These are phyloP conservation scores for Aspergillus floridensis DNA, from an alignment of 2,329 filamentous ascomycete genomes.

Conservation along the genomic window DNA sequence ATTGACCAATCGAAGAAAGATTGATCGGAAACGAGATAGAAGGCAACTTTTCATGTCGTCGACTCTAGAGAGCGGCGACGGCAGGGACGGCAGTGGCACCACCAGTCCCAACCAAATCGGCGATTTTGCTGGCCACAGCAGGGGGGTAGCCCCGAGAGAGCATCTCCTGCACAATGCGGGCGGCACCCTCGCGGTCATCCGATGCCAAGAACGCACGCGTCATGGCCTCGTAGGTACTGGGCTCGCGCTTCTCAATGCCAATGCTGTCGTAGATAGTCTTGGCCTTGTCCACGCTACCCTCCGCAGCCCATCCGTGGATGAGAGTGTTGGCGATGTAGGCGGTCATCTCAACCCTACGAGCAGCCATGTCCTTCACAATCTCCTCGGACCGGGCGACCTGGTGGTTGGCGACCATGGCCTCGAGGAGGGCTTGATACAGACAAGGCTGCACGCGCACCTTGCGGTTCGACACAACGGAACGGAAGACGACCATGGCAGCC, in stretches of 20 bases:
- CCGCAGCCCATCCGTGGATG: conserved; percentile 92
- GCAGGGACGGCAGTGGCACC: conserved; percentile 24
- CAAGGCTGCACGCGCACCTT: conserved; percentile 73
- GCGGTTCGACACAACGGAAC: conserved; percentile 68
- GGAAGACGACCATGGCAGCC: conserved; percentile 77
- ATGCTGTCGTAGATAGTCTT: conserved; percentile 77
- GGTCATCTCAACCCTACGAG: conserved; percentile 75
- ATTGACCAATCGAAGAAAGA: conserved; percentile 11
- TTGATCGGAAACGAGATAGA: conserved; percentile 10
- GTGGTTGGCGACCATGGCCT: conserved; percentile 95
- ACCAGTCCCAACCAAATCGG: conserved; percentile 70
- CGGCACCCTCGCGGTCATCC: conserved; percentile 71
- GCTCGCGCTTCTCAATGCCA: conserved; percentile 75
- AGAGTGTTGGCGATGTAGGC: conserved; percentile 98
- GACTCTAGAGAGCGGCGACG: conserved; percentile 24
- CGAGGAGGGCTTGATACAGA: conserved; percentile 94
- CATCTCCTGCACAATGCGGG: conserved; percentile 83
- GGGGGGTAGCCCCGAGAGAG: conserved; percentile 83
- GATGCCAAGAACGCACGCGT: conserved; percentile 85
- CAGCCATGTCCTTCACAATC: conserved; percentile 72
- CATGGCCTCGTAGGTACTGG: conserved; percentile 98
- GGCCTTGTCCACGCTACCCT: conserved; percentile 76
- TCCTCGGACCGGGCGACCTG: conserved; percentile 72
- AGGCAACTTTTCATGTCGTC: conserved; percentile 12
- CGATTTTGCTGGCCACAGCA: conserved; percentile 89